Conservation (phyloP, 768 basidiomycete genomes). For the Psilocybe tampanensis region DNA sequence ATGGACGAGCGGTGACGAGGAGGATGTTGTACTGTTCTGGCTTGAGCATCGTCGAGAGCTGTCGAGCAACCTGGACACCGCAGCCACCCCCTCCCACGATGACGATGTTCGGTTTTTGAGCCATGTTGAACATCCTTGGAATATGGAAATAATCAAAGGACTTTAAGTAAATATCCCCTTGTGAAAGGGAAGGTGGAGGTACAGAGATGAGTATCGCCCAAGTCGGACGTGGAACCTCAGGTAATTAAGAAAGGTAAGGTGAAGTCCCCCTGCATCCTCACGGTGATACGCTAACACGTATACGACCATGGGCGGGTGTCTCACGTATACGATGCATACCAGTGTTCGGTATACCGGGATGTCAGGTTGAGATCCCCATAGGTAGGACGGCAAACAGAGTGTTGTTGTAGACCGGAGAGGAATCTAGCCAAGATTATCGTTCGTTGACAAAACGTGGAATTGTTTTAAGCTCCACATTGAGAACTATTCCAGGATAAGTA, state of each 20-base stretch:
- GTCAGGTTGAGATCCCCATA: not conserved
- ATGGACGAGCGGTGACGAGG: slow-evolving; percentile 56
- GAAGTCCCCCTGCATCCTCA: not conserved
- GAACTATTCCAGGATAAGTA: not conserved
- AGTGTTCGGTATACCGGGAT: slow-evolving; percentile 12
- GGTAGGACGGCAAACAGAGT: not conserved
- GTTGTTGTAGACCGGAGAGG: not conserved
- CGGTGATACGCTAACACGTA: not conserved
- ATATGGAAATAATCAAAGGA: not conserved
- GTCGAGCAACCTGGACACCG: slow-evolving; percentile 42
- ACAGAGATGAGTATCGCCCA: not conserved
- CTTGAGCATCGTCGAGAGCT: slow-evolving; percentile 55
- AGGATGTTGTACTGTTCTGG: slow-evolving; percentile 48
- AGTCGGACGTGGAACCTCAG: not conserved
- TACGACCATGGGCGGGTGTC: slow-evolving; percentile 1
- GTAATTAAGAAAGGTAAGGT: not conserved
- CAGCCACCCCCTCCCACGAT: slow-evolving; percentile 55
- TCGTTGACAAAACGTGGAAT: not conserved
- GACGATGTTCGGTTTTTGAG: slow-evolving; percentile 24
- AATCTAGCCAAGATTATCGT: not conserved
- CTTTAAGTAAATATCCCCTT: not conserved
- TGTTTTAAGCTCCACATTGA: not conserved
- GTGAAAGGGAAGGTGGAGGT: not conserved
- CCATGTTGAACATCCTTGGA: slow-evolving; percentile 10
- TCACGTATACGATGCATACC: slow-evolving; percentile 4